These are phyloP conservation scores for Candida mattraensis DNA, from an alignment of 805 yeast genomes.

Conservation along the genomic window DNA sequence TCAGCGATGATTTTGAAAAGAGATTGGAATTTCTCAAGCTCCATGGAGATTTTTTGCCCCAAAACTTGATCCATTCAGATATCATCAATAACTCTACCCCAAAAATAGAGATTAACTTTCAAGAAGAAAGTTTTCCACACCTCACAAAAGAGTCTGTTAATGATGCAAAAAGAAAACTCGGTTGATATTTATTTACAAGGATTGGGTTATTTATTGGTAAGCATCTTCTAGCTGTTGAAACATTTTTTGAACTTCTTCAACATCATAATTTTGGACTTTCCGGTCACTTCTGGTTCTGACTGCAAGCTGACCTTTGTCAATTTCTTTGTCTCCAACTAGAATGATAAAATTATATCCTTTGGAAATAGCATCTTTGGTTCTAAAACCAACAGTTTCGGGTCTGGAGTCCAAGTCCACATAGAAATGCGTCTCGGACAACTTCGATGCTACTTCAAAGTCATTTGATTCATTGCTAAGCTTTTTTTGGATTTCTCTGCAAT, in stretches of 20 bases:
- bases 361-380: slow-evolving; percentile 75
- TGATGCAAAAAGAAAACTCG: slow-evolving; percentile 19
- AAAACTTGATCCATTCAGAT: slow-evolving; percentile 28
- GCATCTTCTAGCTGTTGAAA: slow-evolving; percentile 57
- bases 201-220: slow-evolving; percentile 34
- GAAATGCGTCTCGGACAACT: slow-evolving; percentile 59
- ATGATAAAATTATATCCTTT: slow-evolving; percentile 77
- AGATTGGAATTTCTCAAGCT: slow-evolving; percentile 44
- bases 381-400: slow-evolving; percentile 72
- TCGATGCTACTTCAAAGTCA: slow-evolving; percentile 43
- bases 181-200: slow-evolving; percentile 6
- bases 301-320: slow-evolving; percentile 56
- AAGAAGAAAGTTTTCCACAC: slow-evolving; percentile 24
- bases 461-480: slow-evolving; percentile 48
- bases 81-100: slow-evolving; percentile 27
- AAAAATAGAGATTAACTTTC: slow-evolving; percentile 21
- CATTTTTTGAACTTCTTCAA: slow-evolving; percentile 49
- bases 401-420: slow-evolving; percentile 75
- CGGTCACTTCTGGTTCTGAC: slow-evolving; percentile 59
- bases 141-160: slow-evolving; percentile 17
- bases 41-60: slow-evolving; percentile 59
- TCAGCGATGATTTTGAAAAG: slow-evolving; percentile 42
- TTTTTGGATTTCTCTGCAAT: slow-evolving; percentile 50
- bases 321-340: slow-evolving; percentile 87
- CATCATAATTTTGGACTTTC: slow-evolving; percentile 42